Base-by-base conservation (phyloP, 2,329 filamentous ascomycete genomes). In the Hypocreales sp. region DNA sequence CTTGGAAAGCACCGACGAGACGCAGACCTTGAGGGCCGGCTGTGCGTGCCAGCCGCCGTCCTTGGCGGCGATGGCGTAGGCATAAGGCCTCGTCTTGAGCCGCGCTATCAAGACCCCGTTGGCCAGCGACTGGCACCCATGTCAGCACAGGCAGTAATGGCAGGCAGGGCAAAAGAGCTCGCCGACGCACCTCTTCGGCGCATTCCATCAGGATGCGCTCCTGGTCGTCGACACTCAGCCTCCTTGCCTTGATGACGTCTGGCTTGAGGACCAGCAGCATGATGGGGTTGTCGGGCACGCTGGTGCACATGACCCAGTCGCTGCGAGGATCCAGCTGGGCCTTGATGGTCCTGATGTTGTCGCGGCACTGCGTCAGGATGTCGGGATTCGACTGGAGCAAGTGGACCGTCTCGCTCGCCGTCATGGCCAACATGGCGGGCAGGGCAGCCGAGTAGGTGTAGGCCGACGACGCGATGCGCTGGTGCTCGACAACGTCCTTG, bases 401-500 rank as follows among this genome's bases (percentile, higher is more conserved):
- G 30, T 75, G 74, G 31, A 95, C 67, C 2, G 84, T 87, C 56
- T 94, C 90, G 47, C 82, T 92, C 1, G 87, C 84, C 0, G 86
- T 94, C n/a, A 92, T 92, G 12, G 90, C 84, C 28, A 93, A 63
- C 61, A 98, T 79, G 13, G 90, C 90, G 4, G 90, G 90, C 19
- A 98, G 64, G 6, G 90, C 90, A 3, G 90, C 90, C 16, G 87
- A 95, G 58, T 83, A 98, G 4, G 90, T 95, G 52, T 95, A 98
- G 0, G 87, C 79, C 2, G 81, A 74, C 5, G 87, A 82, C 7
- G 81, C 83, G 44, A 98, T 86, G 39, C 90, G 84, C 56, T 98
- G 90, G 47, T 98, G 90, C 50, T 92, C 82, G 12, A 95, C 81
- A 12, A 95, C 86, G 47, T 94, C 90, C 37, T 77, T 76, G 21